These are phyloP conservation scores for Polytrichum formosum DNA, from an alignment of 225 moss, liverwort and hornwort genomes.

Conservation along the genomic window DNA sequence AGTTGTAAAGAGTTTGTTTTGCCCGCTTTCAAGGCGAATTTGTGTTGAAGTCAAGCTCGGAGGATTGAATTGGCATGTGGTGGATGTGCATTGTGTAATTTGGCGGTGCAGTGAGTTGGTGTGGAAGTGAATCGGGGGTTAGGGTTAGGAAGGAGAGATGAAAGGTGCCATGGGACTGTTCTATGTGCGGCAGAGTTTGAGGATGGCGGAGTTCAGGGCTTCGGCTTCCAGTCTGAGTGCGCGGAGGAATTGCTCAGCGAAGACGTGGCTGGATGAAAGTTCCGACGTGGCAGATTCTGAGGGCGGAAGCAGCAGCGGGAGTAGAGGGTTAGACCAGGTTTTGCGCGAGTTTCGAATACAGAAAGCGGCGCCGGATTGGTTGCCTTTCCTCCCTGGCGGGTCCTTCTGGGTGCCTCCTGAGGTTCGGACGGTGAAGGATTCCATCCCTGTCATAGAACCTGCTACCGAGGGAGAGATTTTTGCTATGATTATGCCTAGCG, in stretches of 20 bases:
- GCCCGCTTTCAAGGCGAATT: too few species aligned
- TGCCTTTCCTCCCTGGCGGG: conserved; percentile 64
- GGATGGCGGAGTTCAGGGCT: conserved; percentile 17
- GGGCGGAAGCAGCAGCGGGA: conserved; percentile 30
- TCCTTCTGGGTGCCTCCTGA: conserved; percentile 82
- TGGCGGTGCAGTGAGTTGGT: neutral
- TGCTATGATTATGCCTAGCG: conserved; percentile 78
- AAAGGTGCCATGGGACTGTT: conserved; percentile 19
- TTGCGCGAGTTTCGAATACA: conserved; percentile 71
- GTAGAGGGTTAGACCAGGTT: conserved; percentile 57
- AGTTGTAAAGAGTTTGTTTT: too few species aligned
- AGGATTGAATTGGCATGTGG: too few species aligned
- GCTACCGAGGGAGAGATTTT: conserved; percentile 60
- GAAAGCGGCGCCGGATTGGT: conserved; percentile 76
- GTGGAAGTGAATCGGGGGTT: neutral
- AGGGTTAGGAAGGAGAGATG: neutral
- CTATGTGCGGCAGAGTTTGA: conserved; percentile 8
- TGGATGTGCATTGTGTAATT: too few species aligned
- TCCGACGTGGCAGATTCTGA: conserved; percentile 26
- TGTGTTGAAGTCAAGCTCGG: too few species aligned
- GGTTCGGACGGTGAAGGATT: conserved; percentile 19
- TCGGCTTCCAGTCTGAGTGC: conserved; percentile 14
- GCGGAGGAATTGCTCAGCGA: conserved; percentile 28
- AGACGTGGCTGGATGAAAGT: conserved; percentile 39
- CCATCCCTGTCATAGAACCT: conserved; percentile 38